Conservation (phyloP, 768 basidiomycete species). For the Exsudoporus frostii region DNA sequence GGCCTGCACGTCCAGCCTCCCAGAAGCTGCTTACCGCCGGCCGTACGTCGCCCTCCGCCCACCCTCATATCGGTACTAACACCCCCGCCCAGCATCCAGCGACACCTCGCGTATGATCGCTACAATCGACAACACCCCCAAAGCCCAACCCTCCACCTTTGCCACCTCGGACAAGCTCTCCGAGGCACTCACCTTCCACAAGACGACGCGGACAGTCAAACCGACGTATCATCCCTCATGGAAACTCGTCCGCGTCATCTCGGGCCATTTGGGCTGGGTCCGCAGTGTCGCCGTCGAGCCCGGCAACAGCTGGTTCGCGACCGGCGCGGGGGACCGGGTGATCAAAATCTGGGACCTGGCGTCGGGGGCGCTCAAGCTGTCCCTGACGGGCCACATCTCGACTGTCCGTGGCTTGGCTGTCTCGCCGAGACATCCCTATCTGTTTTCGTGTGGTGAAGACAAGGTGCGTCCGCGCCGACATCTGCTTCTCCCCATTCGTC, state of each 20-base stretch:
- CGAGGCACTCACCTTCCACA: slow-evolving; percentile 88
- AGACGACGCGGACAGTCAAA: slow-evolving; percentile 90
- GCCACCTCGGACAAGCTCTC: slow-evolving; percentile 64
- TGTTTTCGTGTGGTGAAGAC: slow-evolving; percentile 97
- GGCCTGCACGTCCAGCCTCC: slow-evolving; percentile 62
- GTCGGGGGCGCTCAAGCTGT: slow-evolving; percentile 94
- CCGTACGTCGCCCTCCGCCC: slow-evolving; percentile 38
- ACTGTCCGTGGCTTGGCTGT: slow-evolving; percentile 95
- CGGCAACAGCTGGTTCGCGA: slow-evolving; percentile 98
- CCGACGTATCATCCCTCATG: slow-evolving; percentile 95
- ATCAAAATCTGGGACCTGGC: slow-evolving; percentile 99
- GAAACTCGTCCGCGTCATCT: slow-evolving; percentile 96
- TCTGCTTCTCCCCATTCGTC: background rate
- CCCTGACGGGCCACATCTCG: slow-evolving; percentile 94
- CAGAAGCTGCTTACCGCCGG: slow-evolving; percentile 73
- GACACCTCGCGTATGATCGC: slow-evolving; percentile 70
- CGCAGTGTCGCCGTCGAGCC: slow-evolving; percentile 95
- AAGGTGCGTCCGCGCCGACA: slow-evolving; percentile 54
- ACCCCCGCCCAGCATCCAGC: slow-evolving; percentile 27
- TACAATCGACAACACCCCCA: slow-evolving; percentile 70
- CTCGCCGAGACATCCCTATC: slow-evolving; percentile 88
- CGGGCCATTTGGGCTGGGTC: slow-evolving; percentile 98
- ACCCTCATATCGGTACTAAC: slow-evolving; percentile 3
- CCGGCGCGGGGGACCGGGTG: slow-evolving; percentile 95
- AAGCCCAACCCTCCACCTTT: slow-evolving; percentile 67